Conservation (phyloP, 163 green algal genomes). For the Scenedesmus sp. region DNA sequence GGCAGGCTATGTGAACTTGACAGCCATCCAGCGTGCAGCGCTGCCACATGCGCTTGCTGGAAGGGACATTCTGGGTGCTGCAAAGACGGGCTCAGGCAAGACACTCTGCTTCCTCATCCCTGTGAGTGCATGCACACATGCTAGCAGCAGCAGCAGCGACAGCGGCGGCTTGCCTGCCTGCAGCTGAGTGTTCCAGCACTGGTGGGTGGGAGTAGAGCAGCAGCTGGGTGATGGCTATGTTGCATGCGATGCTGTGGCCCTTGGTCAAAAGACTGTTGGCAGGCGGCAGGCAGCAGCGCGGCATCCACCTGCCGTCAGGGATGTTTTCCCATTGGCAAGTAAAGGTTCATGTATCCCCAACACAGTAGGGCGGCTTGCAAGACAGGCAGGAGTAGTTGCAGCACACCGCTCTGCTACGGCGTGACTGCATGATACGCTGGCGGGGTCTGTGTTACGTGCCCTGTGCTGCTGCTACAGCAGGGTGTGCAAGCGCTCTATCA, state of each 20-base stretch:
- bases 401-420: not conserved
- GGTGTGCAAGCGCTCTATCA: not conserved
- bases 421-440: not conserved
- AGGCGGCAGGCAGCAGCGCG: too few species aligned
- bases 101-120: conserved; percentile 97
- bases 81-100: conserved; percentile 98
- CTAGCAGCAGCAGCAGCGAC: not conserved
- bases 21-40: conserved; percentile 94
- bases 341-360: too few species aligned
- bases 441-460: too few species aligned
- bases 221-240: not conserved
- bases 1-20: conserved; percentile 86
- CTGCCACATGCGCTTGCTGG: conserved; percentile 95
- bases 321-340: too few species aligned
- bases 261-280: not conserved
- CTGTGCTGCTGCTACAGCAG: too few species aligned
- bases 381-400: not conserved
- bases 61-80: conserved; percentile 95
- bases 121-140: conserved; percentile 57
- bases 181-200: not conserved
- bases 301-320: too few species aligned
- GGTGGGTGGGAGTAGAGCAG: not conserved
- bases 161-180: not conserved
- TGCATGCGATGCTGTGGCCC: not conserved
- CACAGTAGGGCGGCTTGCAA: too few species aligned